A percentile compares a stretch with the other conserved stretches of the same genome.
phyloP scores from a whole-genome alignment of 2,329 filamentous ascomycete species.

The Fusarium incarnatum region DNA sequence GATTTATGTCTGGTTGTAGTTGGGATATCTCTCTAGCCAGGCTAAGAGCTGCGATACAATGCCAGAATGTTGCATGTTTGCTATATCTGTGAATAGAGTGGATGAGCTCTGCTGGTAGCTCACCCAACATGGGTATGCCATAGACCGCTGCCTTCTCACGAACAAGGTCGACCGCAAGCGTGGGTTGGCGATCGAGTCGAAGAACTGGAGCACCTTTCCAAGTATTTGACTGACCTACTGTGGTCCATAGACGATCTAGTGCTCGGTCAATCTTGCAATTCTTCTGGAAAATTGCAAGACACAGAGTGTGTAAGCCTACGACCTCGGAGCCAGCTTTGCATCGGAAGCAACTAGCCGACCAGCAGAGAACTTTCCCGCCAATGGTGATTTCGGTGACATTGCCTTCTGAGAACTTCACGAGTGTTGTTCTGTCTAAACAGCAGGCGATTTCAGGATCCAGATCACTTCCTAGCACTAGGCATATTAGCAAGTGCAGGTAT shows the following conservation, averaged over 20 bases:
- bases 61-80: constrained; percentile 8
- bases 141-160: constrained; percentile 9
- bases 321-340: constrained; percentile 1
- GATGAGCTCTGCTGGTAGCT: constrained; percentile 9
- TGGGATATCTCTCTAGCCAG: constrained; percentile 6
- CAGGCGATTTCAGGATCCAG: background rate
- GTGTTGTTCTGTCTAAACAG: background rate
- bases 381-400: background rate
- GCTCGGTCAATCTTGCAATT: background rate
- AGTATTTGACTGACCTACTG: background rate
- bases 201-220: constrained; percentile 14
- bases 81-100: constrained; percentile 14
- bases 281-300: constrained; percentile 1
- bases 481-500: background rate
- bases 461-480: background rate
- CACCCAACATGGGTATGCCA: background rate
- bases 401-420: background rate
- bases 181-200: constrained; percentile 2
- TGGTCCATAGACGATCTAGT: constrained; percentile 9
- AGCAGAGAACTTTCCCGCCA: background rate
- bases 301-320: background rate
- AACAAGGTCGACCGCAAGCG: background rate
- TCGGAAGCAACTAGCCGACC: constrained; percentile 1
- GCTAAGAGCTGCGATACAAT: constrained; percentile 1
- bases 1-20: background rate